Base-by-base conservation (phyloP, 805 yeast genomes). In the Pichia membranifaciens region DNA sequence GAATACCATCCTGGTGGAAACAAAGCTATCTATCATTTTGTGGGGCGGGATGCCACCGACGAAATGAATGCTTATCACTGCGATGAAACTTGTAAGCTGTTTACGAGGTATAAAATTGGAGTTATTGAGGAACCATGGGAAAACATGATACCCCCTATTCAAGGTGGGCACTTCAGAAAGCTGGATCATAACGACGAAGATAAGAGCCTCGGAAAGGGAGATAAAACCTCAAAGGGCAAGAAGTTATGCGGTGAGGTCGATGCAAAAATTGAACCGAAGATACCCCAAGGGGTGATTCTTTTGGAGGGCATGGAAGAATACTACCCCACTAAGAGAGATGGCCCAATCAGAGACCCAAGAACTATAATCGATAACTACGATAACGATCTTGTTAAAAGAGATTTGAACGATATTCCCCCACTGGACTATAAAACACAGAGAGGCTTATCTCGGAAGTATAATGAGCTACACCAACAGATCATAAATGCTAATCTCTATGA, bases 1-100 rank as follows among this genome's bases (percentile, higher is more conserved):
- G 70, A 70, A 22, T 70, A 57, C 43, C 96, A 88, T 63, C 96
- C 96, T 0, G 96, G 96, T 15, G 96, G 96, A 5, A 90, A 83
- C 50, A 84, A 79, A 58, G 90, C 95, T 2, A 81, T 89, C 6
- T 71, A 71, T 56, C 96, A 89, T 64, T 73, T 88, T 83, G 77
- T 88, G 3, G 96, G 96, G 2, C 68, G 91, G 48, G 96, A 88
- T 65, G 95, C 96, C 18, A 82, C 93, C 0, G 95, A 87, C 61
- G 96, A 89, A 62, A 87, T 88, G 86, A 76, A 81, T 45, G 89
- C 90, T 8, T 88, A 87, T 58, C 96, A 88, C 60, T 62, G 76
- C 38, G 78, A 72, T 12, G 84, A 78, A 43, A 76, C 93, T 0
- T 66, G 75, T 8, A 41, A 50, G 3, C 63, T 65, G 0, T 83